Base-by-base conservation (phyloP, 2,329 filamentous ascomycete genomes). In the Aciculosporium take region DNA sequence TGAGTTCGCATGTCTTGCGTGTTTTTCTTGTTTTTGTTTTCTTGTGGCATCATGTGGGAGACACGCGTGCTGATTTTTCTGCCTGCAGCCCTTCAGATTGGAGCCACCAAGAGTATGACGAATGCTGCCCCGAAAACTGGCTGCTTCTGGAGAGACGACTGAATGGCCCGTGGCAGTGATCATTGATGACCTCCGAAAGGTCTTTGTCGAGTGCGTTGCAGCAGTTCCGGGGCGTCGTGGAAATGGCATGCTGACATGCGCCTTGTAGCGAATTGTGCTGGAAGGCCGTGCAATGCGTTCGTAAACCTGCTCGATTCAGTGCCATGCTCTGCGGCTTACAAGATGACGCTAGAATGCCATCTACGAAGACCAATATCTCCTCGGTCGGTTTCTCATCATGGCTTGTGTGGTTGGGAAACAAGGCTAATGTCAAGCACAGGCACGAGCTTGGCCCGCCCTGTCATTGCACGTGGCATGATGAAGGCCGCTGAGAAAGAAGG, bases 141-240 rank as follows among this genome's bases (percentile, higher is more conserved):
- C 25, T 13, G 40, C 43, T 10, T 25, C 21, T 20, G 17, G 9
- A 9, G 7, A 28, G 36, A 36, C 15, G 8, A 30, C 36, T 38
- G 17, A 38, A 30, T 15, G 13, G 10, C 36, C 13, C 36, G n/a
- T 38, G 36, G 18, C 27, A 29, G 70, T 79, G 53, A 57, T 69
- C 46, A 65, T 74, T 46, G 66, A 71, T 41, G 73, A 88, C 58
- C 67, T 87, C 37, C 72, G 75, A 50, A 68, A 70, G 51, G 79
- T 84, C 60, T 84, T 88, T 54, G 71, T 88, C 47, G 79, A 85
- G 51, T 72, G 20, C 36, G 36, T 38, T 15, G 36, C 36, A 17
- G 10, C 7, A 23, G 7, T 15, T 23, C 10, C 18, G n/a, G n/a
- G n/a, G n/a, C n/a, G 10, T 38, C 13, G n/a, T 12, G 34, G n/a